Evolutionary conservation across 345 rosid species (phyloP), one percentile per base, ranked within the genome.

Genomic region (Gynandropsis gynandra): DNA sequence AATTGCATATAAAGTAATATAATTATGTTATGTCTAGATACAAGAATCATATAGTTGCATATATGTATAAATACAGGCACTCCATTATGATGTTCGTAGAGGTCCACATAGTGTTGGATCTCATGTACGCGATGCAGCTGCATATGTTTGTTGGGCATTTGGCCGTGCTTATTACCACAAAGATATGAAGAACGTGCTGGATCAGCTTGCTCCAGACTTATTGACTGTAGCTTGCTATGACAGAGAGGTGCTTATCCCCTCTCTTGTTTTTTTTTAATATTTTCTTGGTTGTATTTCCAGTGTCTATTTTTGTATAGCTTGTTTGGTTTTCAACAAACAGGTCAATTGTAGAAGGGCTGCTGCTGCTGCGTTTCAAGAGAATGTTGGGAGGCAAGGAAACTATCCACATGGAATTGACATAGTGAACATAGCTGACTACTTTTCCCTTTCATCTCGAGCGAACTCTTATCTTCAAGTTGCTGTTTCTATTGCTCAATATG

Each of bases 61-160:
- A 17, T 38, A 20, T 32, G 14, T 72, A 47, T 70, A 56, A 52
- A 64, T 52, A 46, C 79, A 87, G 98, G 96, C 98, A 47, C 72
- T 87, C 42, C 96, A 90, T 82, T 92, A 82, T 71, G 98, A 92
- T 75, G 64, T 87, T 54, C 95, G 95, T 41, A 79, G 98, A 76
- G 98, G 98, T 56, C 96, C 95, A 12, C 98, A 87, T 72, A 92
- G 98, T 62, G 82, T 92, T 61, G 98, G 98, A 58, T 87, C 98
- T 71, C 98, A 87, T 76, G 96, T 92, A 29, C 95, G 96, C 61
- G 98, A 92, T 77, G 98, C 96, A 70, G 95, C 98, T 54, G 98
- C 98, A 42, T 92, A 92, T 68, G 98, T 92, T 47, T 92, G 96
- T 56, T 92, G 98, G 96, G 98, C 96, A 61, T 92, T 92, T 80